Evolutionary conservation across 2,329 filamentous ascomycete genomes (phyloP).

Genomic region (Lasiodiplodia sp.): DNA sequence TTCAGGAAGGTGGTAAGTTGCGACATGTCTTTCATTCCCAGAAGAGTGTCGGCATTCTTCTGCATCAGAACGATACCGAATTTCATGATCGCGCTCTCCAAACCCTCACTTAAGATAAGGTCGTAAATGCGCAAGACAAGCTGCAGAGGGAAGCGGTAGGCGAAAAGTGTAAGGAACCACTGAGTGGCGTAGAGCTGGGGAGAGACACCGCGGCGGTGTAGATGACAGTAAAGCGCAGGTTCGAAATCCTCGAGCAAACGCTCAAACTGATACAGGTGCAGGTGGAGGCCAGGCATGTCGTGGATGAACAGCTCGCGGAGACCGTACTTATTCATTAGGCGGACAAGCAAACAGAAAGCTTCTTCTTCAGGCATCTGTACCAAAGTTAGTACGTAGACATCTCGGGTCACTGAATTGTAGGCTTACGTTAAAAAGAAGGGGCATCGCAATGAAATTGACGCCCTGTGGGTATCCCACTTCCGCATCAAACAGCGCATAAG

Average conservation of each 20-base stretch:
- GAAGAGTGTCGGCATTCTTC: slow-evolving; percentile 80
- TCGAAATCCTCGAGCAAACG: slow-evolving; percentile 91
- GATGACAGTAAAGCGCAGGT: slow-evolving; percentile 92
- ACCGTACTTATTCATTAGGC: slow-evolving; percentile 95
- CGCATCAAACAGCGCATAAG: slow-evolving; percentile 94
- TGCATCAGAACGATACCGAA: slow-evolving; percentile 97
- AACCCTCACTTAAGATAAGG: slow-evolving; percentile 88
- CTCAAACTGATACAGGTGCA: slow-evolving; percentile 94
- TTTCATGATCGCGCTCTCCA: slow-evolving; percentile 86
- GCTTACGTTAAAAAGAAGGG: slow-evolving; percentile 87
- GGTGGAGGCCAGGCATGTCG: slow-evolving; percentile 95
- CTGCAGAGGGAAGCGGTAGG: slow-evolving; percentile 95
- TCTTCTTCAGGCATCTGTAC: slow-evolving; percentile 93
- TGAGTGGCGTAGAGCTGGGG: slow-evolving; percentile 96
- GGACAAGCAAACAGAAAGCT: slow-evolving; percentile 90
- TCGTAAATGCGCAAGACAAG: slow-evolving; percentile 97
- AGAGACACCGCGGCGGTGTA: slow-evolving; percentile 84
- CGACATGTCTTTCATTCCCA: slow-evolving; percentile 90
- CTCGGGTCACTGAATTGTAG: slow-evolving; percentile 19
- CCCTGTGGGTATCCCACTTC: slow-evolving; percentile 93
- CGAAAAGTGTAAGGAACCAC: slow-evolving; percentile 99
- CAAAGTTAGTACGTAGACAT: slow-evolving; percentile 35
- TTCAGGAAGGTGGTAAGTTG: slow-evolving; percentile 89
- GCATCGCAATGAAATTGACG: slow-evolving; percentile 97
- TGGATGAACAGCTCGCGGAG: slow-evolving; percentile 91